Conservation (phyloP, 208 protist species). For the Crithidia bombi region DNA sequence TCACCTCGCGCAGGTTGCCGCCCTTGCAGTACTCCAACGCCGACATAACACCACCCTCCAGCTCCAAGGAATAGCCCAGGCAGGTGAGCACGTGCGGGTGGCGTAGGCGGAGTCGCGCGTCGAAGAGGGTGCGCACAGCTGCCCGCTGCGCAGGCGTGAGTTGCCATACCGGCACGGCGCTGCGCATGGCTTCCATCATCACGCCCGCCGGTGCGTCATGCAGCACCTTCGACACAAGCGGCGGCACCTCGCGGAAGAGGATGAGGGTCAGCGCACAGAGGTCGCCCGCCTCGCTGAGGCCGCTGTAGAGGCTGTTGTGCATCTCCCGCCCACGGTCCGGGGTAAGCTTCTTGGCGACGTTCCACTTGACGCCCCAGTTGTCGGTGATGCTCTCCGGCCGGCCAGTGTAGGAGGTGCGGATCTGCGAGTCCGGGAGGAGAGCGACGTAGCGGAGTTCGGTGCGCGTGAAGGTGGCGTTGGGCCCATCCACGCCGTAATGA, state of each 20-base stretch:
- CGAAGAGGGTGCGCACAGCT: slow-evolving; percentile 7
- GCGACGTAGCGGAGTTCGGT: neutral
- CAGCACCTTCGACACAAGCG: too few relatives aligned
- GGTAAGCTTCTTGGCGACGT: neutral
- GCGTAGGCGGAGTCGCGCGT: slow-evolving; percentile 9
- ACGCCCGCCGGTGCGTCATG: too few relatives aligned
- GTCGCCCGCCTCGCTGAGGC: too few relatives aligned
- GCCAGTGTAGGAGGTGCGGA: slow-evolving; percentile 8
- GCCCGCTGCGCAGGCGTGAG: slow-evolving; percentile 7
- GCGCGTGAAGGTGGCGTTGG: slow-evolving; percentile 3
- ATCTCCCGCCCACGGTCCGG: neutral
- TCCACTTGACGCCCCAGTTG: slow-evolving; percentile 8
- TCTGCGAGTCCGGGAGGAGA: neutral
- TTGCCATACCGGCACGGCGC: slow-evolving; percentile 12
- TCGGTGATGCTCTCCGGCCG: neutral
- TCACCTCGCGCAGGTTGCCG: slow-evolving; percentile 33
- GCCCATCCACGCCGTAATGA: neutral
- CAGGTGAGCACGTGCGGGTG: slow-evolving; percentile 25
- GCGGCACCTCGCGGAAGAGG: too few relatives aligned
- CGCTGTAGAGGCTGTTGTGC: too few relatives aligned
- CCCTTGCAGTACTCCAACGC: slow-evolving; percentile 50
- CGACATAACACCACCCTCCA: slow-evolving; percentile 19
- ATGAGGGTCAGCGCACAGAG: too few relatives aligned
- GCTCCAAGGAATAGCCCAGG: slow-evolving; percentile 15
- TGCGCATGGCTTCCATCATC: too few relatives aligned